Evolutionary conservation across 73 alveolate genomes (phyloP).

Genomic region (Blepharisma stoltei): DNA sequence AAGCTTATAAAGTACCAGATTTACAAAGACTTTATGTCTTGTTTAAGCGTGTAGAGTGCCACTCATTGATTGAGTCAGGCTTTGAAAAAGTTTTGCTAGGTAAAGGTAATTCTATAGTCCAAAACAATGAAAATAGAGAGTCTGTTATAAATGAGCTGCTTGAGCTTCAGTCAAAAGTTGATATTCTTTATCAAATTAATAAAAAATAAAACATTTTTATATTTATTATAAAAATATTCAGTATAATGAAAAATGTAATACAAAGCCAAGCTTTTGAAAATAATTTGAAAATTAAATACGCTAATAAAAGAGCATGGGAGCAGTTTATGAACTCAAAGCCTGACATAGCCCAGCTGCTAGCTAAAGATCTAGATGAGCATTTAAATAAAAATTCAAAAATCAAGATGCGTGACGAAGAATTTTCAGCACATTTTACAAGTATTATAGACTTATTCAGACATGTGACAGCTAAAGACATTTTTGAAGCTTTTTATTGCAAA

Average conservation of each 20-base stretch:
- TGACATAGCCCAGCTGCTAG: conserved; percentile 33
- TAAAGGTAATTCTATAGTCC: conserved; percentile 29
- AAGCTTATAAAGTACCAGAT: conserved; percentile 30
- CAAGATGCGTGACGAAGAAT: conserved; percentile 36
- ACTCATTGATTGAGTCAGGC: neutral
- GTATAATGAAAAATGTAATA: conserved; percentile 30
- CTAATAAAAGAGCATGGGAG: conserved; percentile 34
- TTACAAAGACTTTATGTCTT: conserved; percentile 29
- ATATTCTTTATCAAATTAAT: too few species aligned
- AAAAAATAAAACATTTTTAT: too few species aligned
- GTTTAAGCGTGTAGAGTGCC: conserved; percentile 27
- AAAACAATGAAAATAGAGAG: conserved; percentile 15
- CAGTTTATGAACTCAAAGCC: conserved; percentile 34
- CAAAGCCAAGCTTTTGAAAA: conserved; percentile 30
- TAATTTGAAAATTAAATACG: conserved; percentile 9
- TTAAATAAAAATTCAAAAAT: conserved; percentile 33
- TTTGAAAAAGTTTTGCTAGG: neutral
- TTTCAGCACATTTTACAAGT: conserved; percentile 31
- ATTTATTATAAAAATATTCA: conserved; percentile 33
- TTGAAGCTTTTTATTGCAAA: conserved; percentile 43
- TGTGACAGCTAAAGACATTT: conserved; percentile 49
- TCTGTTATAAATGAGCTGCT: neutral
- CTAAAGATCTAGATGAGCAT: conserved; percentile 45
- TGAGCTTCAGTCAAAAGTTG: conserved; percentile 26
- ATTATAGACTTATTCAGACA: conserved; percentile 37